Base-by-base conservation (phyloP, 257 asterid species). In the Salvia hispanica region DNA sequence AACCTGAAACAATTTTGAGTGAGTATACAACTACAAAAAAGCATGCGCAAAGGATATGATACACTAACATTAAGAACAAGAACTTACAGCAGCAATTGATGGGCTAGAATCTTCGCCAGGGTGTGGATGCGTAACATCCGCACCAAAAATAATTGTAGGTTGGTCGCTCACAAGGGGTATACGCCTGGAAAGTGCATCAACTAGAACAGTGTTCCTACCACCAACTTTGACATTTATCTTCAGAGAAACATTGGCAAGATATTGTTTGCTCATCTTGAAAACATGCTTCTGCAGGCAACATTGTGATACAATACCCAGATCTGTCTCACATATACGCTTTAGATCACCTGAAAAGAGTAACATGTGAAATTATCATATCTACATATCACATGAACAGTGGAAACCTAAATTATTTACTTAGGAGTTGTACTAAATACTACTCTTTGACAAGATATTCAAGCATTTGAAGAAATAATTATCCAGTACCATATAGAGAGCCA, bases 31-130 rank as follows among this genome's bases (percentile, higher is more conserved):
- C 2, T 50, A 36, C 1, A 40, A 15, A 3, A 6, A 28, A 57
- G 58, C 10, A 11, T 18, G 21, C 37, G 31, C 2, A 0, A 0
- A 25, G 52, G 15, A 62, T 7, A 46, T 14, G 42, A 37, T 55
- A 36, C 59, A 62, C 66, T 9, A 14, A 43, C 8, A 28, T 12
- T 1, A 69, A 64, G 3, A 12, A 7, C 3, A 18, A 58, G 36
- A 56, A 13, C 62, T 71, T 85, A 90, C 99, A 44, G 99, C 99
- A 11, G 99, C 99, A 80, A 93, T 93, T 4, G 99, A 93, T 13
- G 99, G 99, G 67, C 99, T 93, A n/a, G 99, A 86, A 72, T 93
- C 99, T 83, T 93, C 99, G 21, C 99, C 99, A 45, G 97, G 99
- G 52, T 91, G 97, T 21, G 97, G 97, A 75, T 93, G 99, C 34